Evolutionary conservation across 2,329 filamentous ascomycete genomes (phyloP).

Genomic region (Aspergillus hortae): DNA sequence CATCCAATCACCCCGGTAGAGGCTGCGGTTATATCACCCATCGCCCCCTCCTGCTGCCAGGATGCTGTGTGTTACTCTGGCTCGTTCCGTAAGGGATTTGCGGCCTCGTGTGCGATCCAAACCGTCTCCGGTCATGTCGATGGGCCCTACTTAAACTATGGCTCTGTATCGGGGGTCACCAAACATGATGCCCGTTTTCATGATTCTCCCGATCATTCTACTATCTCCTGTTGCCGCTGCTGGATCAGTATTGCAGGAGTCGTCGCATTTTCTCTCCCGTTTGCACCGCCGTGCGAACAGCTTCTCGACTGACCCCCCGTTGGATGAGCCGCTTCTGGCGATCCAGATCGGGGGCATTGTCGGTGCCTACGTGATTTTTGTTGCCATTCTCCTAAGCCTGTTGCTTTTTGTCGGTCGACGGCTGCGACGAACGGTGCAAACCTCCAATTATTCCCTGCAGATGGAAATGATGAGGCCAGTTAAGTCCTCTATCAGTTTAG

Average conservation of each 20-base stretch:
- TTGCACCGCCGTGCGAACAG: slow-evolving; percentile 10
- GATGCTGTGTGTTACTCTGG: slow-evolving; percentile 16
- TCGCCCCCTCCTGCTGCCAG: slow-evolving; percentile 14
- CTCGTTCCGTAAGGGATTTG: slow-evolving; percentile 26
- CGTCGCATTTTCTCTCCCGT: slow-evolving; percentile 3
- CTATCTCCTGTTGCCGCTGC: slow-evolving; percentile 12
- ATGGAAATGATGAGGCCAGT: slow-evolving; percentile 55
- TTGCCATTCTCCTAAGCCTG: slow-evolving; percentile 68
- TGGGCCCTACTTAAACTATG: slow-evolving; percentile 17
- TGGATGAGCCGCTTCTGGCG: slow-evolving; percentile 65
- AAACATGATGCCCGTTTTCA: slow-evolving; percentile 12
- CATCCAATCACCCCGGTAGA: slow-evolving; percentile 20
- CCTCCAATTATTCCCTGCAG: slow-evolving; percentile 50
- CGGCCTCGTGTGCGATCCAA: slow-evolving; percentile 19
- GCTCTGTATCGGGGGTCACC: slow-evolving; percentile 8
- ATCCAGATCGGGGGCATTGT: slow-evolving; percentile 80
- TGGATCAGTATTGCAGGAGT: slow-evolving; percentile 11
- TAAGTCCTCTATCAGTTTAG: slow-evolving; percentile 25
- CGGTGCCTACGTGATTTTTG: slow-evolving; percentile 74
- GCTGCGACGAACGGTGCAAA: slow-evolving; percentile 49
- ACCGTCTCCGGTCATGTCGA: slow-evolving; percentile 11
- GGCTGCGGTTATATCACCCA: slow-evolving; percentile 17
- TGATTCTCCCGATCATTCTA: slow-evolving; percentile 7
- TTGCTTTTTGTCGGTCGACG: slow-evolving; percentile 61
- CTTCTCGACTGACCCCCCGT: slow-evolving; percentile 31